Conservation (phyloP, 2,329 filamentous ascomycete genomes). For the Cytospora chrysosperma region DNA sequence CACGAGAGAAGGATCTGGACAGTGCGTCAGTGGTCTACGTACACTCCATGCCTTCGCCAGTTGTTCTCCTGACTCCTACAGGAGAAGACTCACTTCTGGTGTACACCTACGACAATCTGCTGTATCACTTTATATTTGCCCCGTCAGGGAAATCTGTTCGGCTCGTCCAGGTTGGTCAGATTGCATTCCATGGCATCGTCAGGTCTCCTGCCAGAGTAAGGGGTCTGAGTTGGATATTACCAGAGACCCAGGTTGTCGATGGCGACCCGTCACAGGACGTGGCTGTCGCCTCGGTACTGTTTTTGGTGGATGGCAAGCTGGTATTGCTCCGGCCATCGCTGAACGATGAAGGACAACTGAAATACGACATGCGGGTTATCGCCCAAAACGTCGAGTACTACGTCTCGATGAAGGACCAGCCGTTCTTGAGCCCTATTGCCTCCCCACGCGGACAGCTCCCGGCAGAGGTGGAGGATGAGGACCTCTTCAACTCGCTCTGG, state of each 20-base stretch:
- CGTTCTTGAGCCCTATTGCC: slow-evolving; percentile 38
- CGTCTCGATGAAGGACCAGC: slow-evolving; percentile 85
- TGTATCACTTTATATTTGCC: slow-evolving; percentile 92
- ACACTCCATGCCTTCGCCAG: slow-evolving; percentile 76
- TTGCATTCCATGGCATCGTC: slow-evolving; percentile 95
- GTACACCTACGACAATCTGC: slow-evolving; percentile 93
- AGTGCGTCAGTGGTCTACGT: slow-evolving; percentile 70
- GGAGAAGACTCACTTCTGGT: slow-evolving; percentile 93
- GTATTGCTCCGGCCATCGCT: slow-evolving; percentile 86
- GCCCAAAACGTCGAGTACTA: slow-evolving; percentile 97
- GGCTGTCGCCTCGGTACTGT: slow-evolving; percentile 86
- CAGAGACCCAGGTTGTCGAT: slow-evolving; percentile 82
- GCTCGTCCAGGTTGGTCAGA: slow-evolving; percentile 92
- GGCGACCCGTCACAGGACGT: slow-evolving; percentile 97
- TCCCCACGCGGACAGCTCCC: slow-evolving; percentile 29
- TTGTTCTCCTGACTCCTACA: slow-evolving; percentile 85
- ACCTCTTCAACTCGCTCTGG: slow-evolving; percentile 86
- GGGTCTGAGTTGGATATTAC: slow-evolving; percentile 92
- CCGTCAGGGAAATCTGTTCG: slow-evolving; percentile 66
- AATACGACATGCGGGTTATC: slow-evolving; percentile 97
- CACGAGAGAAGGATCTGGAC: slow-evolving; percentile 78
- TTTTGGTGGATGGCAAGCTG: slow-evolving; percentile 96
- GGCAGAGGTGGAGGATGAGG: slow-evolving; percentile 39
- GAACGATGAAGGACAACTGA: slow-evolving; percentile 78
- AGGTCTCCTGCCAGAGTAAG: slow-evolving; percentile 88